Conservation (phyloP, 2,329 filamentous ascomycete genomes). For the Ophiognomonia clavigignenti-juglandacearum region DNA sequence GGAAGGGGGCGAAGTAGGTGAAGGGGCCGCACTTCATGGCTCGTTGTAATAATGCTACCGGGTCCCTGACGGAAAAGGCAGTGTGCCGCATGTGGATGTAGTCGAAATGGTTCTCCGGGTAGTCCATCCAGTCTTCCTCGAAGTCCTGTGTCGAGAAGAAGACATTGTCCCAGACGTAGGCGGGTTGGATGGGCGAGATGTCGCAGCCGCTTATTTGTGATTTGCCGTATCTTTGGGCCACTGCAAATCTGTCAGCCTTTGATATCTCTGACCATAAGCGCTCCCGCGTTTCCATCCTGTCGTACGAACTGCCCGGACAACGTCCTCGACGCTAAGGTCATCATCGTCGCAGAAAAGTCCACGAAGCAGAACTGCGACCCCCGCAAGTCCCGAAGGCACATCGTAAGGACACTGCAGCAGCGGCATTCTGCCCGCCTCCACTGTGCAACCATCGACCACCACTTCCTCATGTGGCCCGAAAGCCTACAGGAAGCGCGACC, state of each 20-base stretch:
- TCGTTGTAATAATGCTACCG: conserved; percentile 34
- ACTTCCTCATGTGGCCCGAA: not conserved
- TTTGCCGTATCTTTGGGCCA: conserved; percentile 42
- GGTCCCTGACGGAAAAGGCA: conserved; percentile 39
- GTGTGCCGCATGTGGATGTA: conserved; percentile 45
- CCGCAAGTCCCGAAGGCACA: too few species aligned
- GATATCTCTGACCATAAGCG: not conserved
- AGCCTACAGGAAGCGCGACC: not conserved
- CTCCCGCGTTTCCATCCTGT: too few species aligned
- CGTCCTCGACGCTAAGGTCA: too few species aligned
- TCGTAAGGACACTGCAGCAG: too few species aligned
- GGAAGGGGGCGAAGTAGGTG: not conserved
- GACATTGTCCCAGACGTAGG: conserved; percentile 46
- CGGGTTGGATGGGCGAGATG: conserved; percentile 47
- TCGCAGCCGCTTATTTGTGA: conserved; percentile 43
- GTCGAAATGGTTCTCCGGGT: conserved; percentile 40
- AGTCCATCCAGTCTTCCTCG: conserved; percentile 43
- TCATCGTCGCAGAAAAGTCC: too few species aligned
- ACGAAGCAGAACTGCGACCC: too few species aligned
- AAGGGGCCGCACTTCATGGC: conserved; percentile 33
- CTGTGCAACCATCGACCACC: not conserved
- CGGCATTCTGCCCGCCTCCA: not conserved
- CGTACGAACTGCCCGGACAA: too few species aligned
- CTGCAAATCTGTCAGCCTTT: conserved; percentile 24
- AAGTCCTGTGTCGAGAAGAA: conserved; percentile 48